These are phyloP conservation scores for Lipomyces sp. DNA, from an alignment of 805 yeast genomes.

Conservation along the genomic window DNA sequence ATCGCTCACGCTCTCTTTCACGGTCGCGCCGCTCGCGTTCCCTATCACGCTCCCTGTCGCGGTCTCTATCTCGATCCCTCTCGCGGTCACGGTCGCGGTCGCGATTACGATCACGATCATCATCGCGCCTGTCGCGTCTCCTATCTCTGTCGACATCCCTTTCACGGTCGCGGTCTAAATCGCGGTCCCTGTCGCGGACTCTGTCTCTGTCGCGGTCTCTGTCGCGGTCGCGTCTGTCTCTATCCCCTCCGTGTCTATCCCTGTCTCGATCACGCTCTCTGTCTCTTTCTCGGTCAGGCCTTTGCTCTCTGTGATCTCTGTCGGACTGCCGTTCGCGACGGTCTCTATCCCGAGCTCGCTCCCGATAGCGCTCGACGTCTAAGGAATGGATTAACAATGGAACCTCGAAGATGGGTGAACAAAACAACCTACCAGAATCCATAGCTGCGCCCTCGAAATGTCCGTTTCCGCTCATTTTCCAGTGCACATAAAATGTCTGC, in stretches of 20 bases:
- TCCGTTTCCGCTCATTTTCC: conserved; percentile 25
- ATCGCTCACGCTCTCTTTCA: conserved; percentile 23
- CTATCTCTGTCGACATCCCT: conserved; percentile 25
- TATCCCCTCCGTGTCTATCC: conserved; percentile 10
- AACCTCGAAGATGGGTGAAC: background rate
- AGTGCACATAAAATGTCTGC: too few species aligned
- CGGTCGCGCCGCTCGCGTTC: conserved; percentile 27
- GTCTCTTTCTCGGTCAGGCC: conserved; percentile 22
- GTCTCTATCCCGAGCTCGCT: conserved; percentile 27
- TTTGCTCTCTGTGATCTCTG: conserved; percentile 29
- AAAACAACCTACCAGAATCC: conserved; percentile 23
- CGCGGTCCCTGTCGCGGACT: conserved; percentile 25
- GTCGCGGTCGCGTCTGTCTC: conserved; percentile 14
- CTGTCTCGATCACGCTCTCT: conserved; percentile 32
- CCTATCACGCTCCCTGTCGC: conserved; percentile 22
- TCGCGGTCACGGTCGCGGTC: conserved; percentile 25
- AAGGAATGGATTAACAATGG: background rate
- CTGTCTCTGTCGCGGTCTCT: conserved; percentile 24
- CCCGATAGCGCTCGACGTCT: conserved; percentile 28
- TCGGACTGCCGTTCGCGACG: conserved; percentile 26
- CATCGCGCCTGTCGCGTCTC: conserved; percentile 7
- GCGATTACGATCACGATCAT: conserved; percentile 20
- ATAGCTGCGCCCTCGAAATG: conserved; percentile 23
- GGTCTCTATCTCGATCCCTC: conserved; percentile 20
- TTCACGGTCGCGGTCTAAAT: conserved; percentile 19